A percentile compares a stretch with the other conserved stretches of the same genome.
Conservation (phyloP, 495 filamentous ascomycete genomes). For the Staphylotrichum tortipilum region DNA sequence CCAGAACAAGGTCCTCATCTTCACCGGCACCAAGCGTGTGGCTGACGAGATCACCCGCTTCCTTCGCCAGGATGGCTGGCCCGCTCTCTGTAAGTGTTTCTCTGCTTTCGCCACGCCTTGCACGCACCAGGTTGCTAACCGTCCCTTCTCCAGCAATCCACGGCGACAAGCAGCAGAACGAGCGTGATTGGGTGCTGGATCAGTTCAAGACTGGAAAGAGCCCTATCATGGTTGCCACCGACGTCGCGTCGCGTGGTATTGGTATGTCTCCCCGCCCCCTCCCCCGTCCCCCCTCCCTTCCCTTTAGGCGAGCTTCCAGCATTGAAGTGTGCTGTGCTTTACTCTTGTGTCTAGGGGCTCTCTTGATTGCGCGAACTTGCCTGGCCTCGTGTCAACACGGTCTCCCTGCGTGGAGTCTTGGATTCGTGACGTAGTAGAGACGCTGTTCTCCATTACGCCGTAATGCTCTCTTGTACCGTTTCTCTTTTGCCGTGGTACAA, state of each 20-base stretch:
- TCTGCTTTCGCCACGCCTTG: no score
- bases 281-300: constrained; percentile 32
- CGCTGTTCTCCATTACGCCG: constrained; percentile 50
- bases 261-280: constrained; percentile 80
- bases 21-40: constrained; percentile 97
- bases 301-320: constrained; percentile 52
- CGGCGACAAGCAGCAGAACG: constrained; percentile 98
- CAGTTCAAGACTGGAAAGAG: constrained; percentile 97
- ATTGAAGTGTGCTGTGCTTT: constrained; percentile 73
- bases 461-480: constrained; percentile 65
- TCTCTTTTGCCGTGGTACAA: constrained; percentile 48
- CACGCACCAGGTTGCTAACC: no score
- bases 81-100: constrained; percentile 74
- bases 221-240: constrained; percentile 96
- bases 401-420: constrained; percentile 73
- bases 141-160: constrained; percentile 72
- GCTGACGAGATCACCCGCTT: constrained; percentile 98
- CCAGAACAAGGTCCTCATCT: constrained; percentile 81
- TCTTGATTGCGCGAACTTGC: constrained; percentile 74
- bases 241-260: constrained; percentile 98
- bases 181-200: constrained; percentile 98
- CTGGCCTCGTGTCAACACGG: constrained; percentile 76
- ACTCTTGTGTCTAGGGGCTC: constrained; percentile 75
- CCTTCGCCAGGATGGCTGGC: constrained; percentile 98
- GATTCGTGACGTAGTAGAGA: constrained; percentile 64